Conservation (phyloP, 2,329 filamentous ascomycete genomes). For the Elsinoe batatas region DNA sequence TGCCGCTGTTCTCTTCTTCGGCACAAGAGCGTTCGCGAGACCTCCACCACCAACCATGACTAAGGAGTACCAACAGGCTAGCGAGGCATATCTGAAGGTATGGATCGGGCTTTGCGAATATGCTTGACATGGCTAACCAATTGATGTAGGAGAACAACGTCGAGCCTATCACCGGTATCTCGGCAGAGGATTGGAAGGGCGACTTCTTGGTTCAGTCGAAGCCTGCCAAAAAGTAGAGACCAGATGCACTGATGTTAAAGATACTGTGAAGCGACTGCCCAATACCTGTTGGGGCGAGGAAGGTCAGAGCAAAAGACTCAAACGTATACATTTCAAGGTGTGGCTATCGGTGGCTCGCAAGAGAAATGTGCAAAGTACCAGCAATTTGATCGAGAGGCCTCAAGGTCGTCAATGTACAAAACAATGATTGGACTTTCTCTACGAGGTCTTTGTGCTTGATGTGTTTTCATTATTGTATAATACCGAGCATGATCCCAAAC, state of each 20-base stretch:
- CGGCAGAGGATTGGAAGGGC: slow-evolving; percentile 68
- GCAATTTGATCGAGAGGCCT: slow-evolving; percentile 1
- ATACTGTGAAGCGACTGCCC: not conserved
- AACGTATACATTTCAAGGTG: not conserved
- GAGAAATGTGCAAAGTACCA: slow-evolving; percentile 5
- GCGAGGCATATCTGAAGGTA: slow-evolving; percentile 91
- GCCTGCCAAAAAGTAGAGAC: slow-evolving; percentile 10
- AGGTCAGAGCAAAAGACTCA: not conserved
- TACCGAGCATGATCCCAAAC: no score
- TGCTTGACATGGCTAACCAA: slow-evolving; percentile 9
- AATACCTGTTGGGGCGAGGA: not conserved
- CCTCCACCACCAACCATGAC: slow-evolving; percentile 77
- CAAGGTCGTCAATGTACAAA: slow-evolving; percentile 9
- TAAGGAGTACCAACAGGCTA: slow-evolving; percentile 92
- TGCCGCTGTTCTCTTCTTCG: slow-evolving; percentile 61
- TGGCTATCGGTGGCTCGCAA: not conserved
- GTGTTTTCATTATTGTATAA: no score
- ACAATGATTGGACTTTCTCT: not conserved
- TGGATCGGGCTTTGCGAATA: slow-evolving; percentile 21
- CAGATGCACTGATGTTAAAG: slow-evolving; percentile 11
- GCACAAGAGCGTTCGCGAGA: slow-evolving; percentile 61
- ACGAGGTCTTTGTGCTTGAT: no score
- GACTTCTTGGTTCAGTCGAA: slow-evolving; percentile 58
- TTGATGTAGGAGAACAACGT: slow-evolving; percentile 61
- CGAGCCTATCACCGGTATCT: slow-evolving; percentile 78